phyloP scores from a whole-genome alignment of 2,329 filamentous ascomycete genomes.

The Alternaria solani region DNA sequence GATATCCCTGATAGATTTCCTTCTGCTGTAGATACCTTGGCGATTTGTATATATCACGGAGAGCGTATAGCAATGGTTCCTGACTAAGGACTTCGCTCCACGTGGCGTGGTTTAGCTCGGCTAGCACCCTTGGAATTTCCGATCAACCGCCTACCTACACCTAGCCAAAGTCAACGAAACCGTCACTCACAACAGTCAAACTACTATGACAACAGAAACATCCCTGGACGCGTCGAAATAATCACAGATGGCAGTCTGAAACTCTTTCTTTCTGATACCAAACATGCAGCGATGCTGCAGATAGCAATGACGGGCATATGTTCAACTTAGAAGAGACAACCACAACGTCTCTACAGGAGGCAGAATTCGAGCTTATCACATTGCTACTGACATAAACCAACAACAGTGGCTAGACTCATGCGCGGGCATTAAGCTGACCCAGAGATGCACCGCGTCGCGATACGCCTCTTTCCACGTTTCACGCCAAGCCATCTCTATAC shows the following conservation, averaged over 20 bases:
- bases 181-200: neutral
- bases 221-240: neutral
- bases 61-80: neutral
- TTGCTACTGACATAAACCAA: neutral
- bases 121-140: neutral
- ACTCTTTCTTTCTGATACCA: neutral
- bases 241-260: neutral
- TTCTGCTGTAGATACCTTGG: constrained; percentile 12
- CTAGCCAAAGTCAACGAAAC: neutral
- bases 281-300: neutral
- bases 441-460: constrained; percentile 1
- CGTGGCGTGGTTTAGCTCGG: neutral
- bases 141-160: neutral
- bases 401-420: neutral
- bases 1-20: neutral
- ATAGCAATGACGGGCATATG: neutral
- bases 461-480: constrained; percentile 2
- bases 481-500: constrained; percentile 3
- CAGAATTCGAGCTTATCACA: neutral
- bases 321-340: neutral
- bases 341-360: neutral
- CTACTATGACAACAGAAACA: neutral
- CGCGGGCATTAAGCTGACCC: neutral
- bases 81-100: neutral
- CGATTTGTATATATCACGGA: constrained; percentile 1